phyloP scores from a whole-genome alignment of 306 rosid species.

The Cicer judaicum region DNA sequence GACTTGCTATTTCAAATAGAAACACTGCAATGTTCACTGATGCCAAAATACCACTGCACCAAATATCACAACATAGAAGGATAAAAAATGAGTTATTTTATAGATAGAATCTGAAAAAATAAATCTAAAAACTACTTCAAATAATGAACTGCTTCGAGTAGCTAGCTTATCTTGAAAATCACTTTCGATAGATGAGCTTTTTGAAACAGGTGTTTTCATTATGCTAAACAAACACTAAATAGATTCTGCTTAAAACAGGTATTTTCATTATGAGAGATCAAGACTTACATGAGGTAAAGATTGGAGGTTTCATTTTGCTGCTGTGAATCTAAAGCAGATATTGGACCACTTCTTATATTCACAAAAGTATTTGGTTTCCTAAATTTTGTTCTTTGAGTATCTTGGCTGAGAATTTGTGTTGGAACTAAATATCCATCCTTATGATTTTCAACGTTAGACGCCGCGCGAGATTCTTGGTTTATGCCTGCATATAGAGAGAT shows the following conservation, averaged over 20 bases:
- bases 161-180: no score
- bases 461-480: conserved; percentile 38
- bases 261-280: no score
- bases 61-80: conserved; percentile 39
- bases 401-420: conserved; percentile 39
- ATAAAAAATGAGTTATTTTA: conserved; percentile 19
- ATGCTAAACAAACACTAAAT: no score
- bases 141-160: no score
- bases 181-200: no score
- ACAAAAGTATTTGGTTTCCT: conserved; percentile 35
- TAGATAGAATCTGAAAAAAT: background rate
- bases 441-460: conserved; percentile 47
- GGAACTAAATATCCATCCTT: conserved; percentile 43
- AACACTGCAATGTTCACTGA: conserved; percentile 85
- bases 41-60: conserved; percentile 76
- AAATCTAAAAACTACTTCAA: no score
- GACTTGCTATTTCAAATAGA: conserved; percentile 94
- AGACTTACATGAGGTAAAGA: conserved; percentile 67
- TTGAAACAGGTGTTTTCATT: no score
- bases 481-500: conserved; percentile 43
- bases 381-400: conserved; percentile 34
- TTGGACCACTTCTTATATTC: conserved; percentile 40
- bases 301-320: conserved; percentile 58
- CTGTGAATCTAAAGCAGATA: conserved; percentile 43
- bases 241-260: background rate